Percentiles rank a stretch among this genome's conserved stretches.
Evolutionary conservation across 1,284 basidiomycete species (phyloP).

Genomic region (Tetrapyrgos nigripes): DNA sequence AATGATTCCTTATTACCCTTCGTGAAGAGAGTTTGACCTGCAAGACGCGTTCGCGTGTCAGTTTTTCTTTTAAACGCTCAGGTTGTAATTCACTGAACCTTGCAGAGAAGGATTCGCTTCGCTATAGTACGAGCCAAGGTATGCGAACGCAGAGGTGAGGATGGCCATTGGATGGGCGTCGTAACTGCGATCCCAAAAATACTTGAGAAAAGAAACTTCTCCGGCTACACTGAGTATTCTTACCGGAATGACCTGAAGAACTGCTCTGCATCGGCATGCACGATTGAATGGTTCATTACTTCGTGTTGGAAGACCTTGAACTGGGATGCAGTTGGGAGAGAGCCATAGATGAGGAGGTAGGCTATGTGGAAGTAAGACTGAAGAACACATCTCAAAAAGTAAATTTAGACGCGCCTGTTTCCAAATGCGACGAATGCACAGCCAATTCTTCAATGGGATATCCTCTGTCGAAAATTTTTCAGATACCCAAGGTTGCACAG

Average conservation of each 20-base stretch:
- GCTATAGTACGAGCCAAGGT: conserved; percentile 84
- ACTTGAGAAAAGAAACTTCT: neutral
- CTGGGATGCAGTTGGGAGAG: conserved; percentile 74
- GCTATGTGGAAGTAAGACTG: conserved; percentile 37
- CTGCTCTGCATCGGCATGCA: conserved; percentile 80
- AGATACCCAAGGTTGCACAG: neutral
- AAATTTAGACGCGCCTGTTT: conserved; percentile 50
- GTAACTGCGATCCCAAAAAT: conserved; percentile 56
- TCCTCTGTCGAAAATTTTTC: conserved; percentile 63
- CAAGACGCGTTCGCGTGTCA: no score
- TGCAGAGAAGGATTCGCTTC: conserved; percentile 71
- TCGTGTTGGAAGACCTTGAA: conserved; percentile 71
- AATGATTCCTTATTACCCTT: conserved; percentile 70
- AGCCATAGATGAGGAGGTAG: conserved; percentile 88
- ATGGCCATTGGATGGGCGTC: conserved; percentile 92
- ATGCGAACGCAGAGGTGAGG: conserved; percentile 83
- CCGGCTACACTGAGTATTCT: conserved; percentile 17
- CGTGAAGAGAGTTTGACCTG: conserved; percentile 83
- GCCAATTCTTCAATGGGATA: conserved; percentile 93
- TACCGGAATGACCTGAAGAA: conserved; percentile 84
- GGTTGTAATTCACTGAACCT: conserved; percentile 45
- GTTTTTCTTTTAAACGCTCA: neutral
- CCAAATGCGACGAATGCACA: conserved; percentile 77
- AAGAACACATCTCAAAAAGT: neutral
- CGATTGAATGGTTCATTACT: conserved; percentile 78